Evolutionary conservation across 352 stramenopile genomes (phyloP).

Genomic region (Pythium brachiatum): DNA sequence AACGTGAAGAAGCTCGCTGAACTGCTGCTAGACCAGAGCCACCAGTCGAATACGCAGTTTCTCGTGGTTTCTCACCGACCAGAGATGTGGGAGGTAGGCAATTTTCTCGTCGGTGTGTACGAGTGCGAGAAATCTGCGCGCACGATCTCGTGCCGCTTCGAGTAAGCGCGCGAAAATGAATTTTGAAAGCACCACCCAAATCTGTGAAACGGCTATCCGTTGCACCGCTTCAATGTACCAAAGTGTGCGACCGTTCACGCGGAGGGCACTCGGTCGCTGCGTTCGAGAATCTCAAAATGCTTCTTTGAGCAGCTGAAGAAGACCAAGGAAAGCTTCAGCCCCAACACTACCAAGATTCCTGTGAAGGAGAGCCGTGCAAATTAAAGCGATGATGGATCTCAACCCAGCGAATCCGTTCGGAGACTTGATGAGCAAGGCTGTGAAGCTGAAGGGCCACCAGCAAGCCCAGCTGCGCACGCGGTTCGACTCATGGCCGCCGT

Average conservation of each 20-base stretch:
- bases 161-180: constrained; percentile 13
- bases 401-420: constrained; percentile 71
- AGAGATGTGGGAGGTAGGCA: constrained; percentile 33
- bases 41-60: constrained; percentile 30
- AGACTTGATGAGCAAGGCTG: constrained; percentile 82
- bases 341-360: not conserved
- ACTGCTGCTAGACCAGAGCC: constrained; percentile 26
- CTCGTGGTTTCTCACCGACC: constrained; percentile 36
- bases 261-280: not conserved
- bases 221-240: constrained; percentile 5
- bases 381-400: constrained; percentile 45
- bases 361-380: not conserved
- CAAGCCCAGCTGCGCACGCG: constrained; percentile 71
- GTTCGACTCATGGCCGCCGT: constrained; percentile 79
- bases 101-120: constrained; percentile 31
- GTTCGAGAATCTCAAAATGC: not conserved
- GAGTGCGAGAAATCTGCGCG: constrained; percentile 28
- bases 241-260: constrained; percentile 20
- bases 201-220: constrained; percentile 20
- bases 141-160: constrained; percentile 28
- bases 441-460: constrained; percentile 82
- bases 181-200: not conserved
- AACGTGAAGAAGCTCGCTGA: constrained; percentile 33
- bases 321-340: too few relatives aligned
- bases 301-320: not conserved